Base-by-base conservation (phyloP, 2,329 filamentous ascomycete species). In the Neonectria magnoliae region DNA sequence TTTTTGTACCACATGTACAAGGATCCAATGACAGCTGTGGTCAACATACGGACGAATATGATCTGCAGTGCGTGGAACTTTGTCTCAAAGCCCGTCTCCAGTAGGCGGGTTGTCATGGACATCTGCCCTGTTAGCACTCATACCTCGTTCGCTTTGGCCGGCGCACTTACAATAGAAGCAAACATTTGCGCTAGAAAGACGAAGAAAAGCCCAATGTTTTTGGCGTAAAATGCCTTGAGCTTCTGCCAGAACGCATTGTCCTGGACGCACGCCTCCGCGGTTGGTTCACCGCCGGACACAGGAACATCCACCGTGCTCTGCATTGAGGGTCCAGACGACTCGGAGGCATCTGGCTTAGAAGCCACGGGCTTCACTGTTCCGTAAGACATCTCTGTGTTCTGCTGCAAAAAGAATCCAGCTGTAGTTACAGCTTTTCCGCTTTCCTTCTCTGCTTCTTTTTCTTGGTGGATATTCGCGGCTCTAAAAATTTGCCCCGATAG, bases 221-320 rank as follows among this genome's bases (percentile, higher is more conserved):
- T 81, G 78, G 76, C 81, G 78, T 73, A 81, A 13, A 92, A 91
- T 3, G 36, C 60, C 31, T 76, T 79, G 1, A 65, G 0, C 2
- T 14, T 60, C 4, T 2, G 16, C 53, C 57, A 45, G 0, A 60
- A 2, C 1, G 11, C 16, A 3, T 29, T 13, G 8, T 55, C 22
- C 8, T 41, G 0, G 20, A 13, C 1, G 27, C 7, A 25, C 20
- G 50, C 53, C 13, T 65, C 64, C 2, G 50, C 9, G 1, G 42
- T 3, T 11, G 31, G 13, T 1, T 48, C 38, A 18, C 60, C 57
- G 5, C 27, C 20, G 14, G 51, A 9, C 42, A 27, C 22, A n/a
- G 54, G 27, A 48, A 27, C 44, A 14, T 52, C 50, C 16, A 9
- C 6, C 25, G 14, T 20, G 3, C 27, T 31, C 0, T 52, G 54